These are phyloP conservation scores for Zizania palustris DNA, from an alignment of 202 grass and related monocot species.

Conservation along the genomic window DNA sequence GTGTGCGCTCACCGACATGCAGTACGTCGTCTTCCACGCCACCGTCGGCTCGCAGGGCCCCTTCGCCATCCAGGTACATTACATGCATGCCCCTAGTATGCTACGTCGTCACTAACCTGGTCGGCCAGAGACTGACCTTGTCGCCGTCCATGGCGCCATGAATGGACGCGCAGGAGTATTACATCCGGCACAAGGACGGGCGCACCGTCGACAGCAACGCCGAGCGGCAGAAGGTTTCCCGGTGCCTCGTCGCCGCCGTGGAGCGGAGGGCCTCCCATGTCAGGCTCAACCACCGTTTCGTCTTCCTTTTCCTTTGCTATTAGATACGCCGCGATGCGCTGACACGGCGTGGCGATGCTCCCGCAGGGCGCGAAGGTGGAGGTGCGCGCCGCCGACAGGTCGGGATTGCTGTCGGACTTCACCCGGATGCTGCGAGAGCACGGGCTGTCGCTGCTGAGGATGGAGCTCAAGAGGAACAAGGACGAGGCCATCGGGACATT, in stretches of 20 bases:
- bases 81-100: background rate
- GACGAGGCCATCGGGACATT: constrained; percentile 55
- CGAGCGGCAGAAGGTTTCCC: constrained; percentile 66
- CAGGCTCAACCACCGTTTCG: constrained; percentile 11
- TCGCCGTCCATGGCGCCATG: background rate
- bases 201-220: constrained; percentile 52
- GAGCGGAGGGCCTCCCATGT: constrained; percentile 64
- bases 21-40: constrained; percentile 83
- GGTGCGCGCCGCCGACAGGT: constrained; percentile 50
- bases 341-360: constrained; percentile 6
- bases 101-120: background rate
- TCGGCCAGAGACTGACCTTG: background rate
- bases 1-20: constrained; percentile 81
- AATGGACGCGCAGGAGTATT: constrained; percentile 60
- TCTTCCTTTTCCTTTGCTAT: background rate
- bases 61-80: constrained; percentile 62
- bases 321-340: background rate
- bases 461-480: constrained; percentile 53
- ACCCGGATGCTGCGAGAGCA: constrained; percentile 68
- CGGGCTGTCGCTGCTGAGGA: constrained; percentile 59
- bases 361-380: constrained; percentile 67
- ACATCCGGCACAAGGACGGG: constrained; percentile 76
- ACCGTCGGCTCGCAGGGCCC: constrained; percentile 56
- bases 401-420: constrained; percentile 63
- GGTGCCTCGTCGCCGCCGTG: constrained; percentile 75